Base-by-base conservation (phyloP, 1,284 basidiomycete species). In the Flammula alnicola region DNA sequence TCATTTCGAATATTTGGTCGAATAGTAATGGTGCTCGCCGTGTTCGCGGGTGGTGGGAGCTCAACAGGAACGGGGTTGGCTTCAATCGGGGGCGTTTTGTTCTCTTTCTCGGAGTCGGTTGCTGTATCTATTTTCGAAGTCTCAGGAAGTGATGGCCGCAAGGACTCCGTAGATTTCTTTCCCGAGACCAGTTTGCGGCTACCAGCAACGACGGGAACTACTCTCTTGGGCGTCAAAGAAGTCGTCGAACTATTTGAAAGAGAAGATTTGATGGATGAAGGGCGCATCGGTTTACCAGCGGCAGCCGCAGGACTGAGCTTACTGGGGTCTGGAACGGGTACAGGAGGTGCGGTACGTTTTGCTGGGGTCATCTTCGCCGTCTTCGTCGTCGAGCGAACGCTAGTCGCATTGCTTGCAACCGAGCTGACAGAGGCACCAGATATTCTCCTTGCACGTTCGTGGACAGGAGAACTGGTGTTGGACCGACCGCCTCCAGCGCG, bases 241-340 rank as follows among this genome's bases (percentile, higher is more conserved):
- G 33, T 37, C 11, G 42, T 27, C n/a, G 40, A 31, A 5, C 40
- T 27, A 17, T 19, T 27, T 3, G 40, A 42, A n/a, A 30, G 37
- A 10, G 44, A 30, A 2, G 41, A 5, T 11, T 30, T 39, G 9
- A 25, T 17, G 57, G 60, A 4, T 51, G 32, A 46, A 32, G 44
- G 31, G 1, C 47, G 47, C 12, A 49, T 32, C 17, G 44, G 40
- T 31, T 42, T 38, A 29, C 46, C 37, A n/a, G 31, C 31, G 3
- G 44, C 47, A 8, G 37, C 39, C 0, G 54, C 56, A 2, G 65
- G 63, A 40, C 58, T 65, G 10, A 70, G 48, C 50, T 68, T 72
- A n/a, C 44, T 61, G 12, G 63, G 56, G 50, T 68, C 64, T 23
- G 63, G 48, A 6, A 58, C 46, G 5, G 71, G 69, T 3, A 65